Base-by-base conservation (phyloP, 495 filamentous ascomycete species). In the Trichocladium antarcticum region DNA sequence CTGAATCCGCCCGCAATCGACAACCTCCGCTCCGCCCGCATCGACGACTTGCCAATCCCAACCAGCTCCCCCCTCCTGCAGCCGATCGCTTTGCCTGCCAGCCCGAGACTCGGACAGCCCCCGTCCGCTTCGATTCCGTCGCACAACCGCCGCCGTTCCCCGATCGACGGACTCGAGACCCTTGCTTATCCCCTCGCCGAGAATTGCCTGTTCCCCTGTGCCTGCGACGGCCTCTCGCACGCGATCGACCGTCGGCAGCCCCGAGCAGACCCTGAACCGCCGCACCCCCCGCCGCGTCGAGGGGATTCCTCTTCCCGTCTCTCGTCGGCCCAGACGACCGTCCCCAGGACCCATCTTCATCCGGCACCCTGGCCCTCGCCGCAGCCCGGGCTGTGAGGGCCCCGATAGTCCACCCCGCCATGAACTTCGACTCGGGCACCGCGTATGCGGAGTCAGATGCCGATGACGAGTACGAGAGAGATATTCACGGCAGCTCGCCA, bases 381-480 rank as follows among this genome's bases (percentile, higher is more conserved):
- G 50, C 55, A 55, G 47, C 49, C 40, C 49, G 37, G 56, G 53
- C 56, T 45, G 54, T 47, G 53, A 58, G 54, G 45, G 66, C 65
- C 24, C 54, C 48, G 11, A 19, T 20, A 15, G 16, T 28, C 32
- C 14, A 57, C 48, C 34, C 54, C 57, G 47, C 59, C 58, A 79
- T 79, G 74, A 75, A 72, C 49, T 78, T 78, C 63, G 72, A 76
- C 54, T 68, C 69, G 44, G 75, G 75, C 47, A 78, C 75, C 52
- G 75, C 74, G 9, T 79, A 94, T 62, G 82, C 84, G 58, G 88
- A 95, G 64, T 87, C 83, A 45, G 89, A 95, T 61, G 89, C 87
- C 61, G 89, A 95, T 65, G 89, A 94, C 65, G 89, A 95, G 74
- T 93, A 90, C 63, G 88, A 94, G 69, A 76, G 86, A 54, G 86